A percentile compares a stretch with the other conserved stretches of the same genome.
phyloP scores from a whole-genome alignment of 2,329 filamentous ascomycete species.

The Onygenales sp. region DNA sequence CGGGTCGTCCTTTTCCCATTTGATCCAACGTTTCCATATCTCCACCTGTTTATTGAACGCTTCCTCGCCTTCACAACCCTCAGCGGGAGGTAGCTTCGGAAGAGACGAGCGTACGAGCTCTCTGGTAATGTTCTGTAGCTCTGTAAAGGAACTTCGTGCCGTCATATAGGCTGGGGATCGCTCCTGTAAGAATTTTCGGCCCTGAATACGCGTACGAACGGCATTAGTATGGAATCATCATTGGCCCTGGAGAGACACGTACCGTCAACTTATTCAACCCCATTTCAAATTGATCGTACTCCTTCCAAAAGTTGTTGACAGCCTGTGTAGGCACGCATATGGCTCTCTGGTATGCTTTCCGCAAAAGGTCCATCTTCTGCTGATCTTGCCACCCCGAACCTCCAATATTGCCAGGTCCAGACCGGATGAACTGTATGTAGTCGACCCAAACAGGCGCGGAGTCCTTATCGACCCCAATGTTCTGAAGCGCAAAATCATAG shows the following conservation, averaged over 20 bases:
- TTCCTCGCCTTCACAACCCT: constrained; percentile 75
- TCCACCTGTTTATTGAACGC: constrained; percentile 78
- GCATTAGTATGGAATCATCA: constrained; percentile 7
- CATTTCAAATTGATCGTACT: constrained; percentile 96
- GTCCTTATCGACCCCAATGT: constrained; percentile 85
- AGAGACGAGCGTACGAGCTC: constrained; percentile 68
- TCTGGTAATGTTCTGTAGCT: constrained; percentile 78
- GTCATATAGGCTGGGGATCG: constrained; percentile 93
- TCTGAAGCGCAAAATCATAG: constrained; percentile 85
- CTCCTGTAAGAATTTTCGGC: constrained; percentile 89
- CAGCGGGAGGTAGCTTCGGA: constrained; percentile 70
- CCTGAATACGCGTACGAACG: constrained; percentile 39
- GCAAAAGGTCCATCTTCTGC: constrained; percentile 91
- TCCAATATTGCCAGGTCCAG: constrained; percentile 73
- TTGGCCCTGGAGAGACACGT: constrained; percentile 24
- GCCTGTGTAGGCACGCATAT: constrained; percentile 78
- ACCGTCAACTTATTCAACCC: constrained; percentile 85
- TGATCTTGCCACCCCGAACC: constrained; percentile 90
- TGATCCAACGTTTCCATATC: constrained; percentile 87
- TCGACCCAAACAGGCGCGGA: constrained; percentile 87
- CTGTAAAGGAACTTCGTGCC: constrained; percentile 79
- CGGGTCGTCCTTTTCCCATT: constrained; percentile 90
- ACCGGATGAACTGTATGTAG: constrained; percentile 88
- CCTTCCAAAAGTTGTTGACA: constrained; percentile 83
- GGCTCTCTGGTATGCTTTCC: constrained; percentile 86